phyloP scores from a whole-genome alignment of 2,329 filamentous ascomycete genomes.

The Pseudodiploospora longispora region DNA sequence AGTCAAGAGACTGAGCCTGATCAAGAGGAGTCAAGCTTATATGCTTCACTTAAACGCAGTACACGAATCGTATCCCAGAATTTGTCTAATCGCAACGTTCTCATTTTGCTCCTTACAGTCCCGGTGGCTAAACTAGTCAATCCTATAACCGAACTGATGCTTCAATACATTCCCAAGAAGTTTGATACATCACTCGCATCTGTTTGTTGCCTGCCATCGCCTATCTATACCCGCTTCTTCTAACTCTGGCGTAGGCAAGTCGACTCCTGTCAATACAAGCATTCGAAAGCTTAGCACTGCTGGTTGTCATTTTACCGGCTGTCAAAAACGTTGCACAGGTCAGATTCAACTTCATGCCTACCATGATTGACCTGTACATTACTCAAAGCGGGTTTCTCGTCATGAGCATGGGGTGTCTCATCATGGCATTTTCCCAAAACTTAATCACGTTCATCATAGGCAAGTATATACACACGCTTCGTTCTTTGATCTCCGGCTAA shows the following conservation, averaged over 20 bases:
- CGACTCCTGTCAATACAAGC: conserved; percentile 2
- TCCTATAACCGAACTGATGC: conserved; percentile 5
- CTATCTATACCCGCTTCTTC: not conserved
- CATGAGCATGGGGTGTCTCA: conserved; percentile 3
- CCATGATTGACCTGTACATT: conserved; percentile 1
- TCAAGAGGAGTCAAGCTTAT: not conserved
- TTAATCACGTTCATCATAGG: not conserved
- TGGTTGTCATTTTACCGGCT: conserved; percentile 1
- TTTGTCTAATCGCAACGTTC: conserved; percentile 1
- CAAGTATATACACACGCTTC: not conserved
- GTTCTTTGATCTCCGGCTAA: not conserved
- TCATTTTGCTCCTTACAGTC: conserved; percentile 1
- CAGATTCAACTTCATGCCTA: not conserved
- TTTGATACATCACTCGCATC: conserved; percentile 3
- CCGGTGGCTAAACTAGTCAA: conserved; percentile 4
- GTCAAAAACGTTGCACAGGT: not conserved
- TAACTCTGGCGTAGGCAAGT: not conserved
- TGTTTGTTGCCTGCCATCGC: not conserved
- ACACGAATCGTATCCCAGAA: not conserved
- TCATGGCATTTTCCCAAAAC: conserved; percentile 2
- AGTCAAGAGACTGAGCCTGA: not conserved
- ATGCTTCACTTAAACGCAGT: not conserved
- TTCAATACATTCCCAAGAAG: conserved; percentile 4
- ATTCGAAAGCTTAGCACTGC: conserved; percentile 1
- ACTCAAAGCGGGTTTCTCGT: not conserved